Conservation (phyloP, 805 yeast species). For the Cyberlindnera maclurae region DNA sequence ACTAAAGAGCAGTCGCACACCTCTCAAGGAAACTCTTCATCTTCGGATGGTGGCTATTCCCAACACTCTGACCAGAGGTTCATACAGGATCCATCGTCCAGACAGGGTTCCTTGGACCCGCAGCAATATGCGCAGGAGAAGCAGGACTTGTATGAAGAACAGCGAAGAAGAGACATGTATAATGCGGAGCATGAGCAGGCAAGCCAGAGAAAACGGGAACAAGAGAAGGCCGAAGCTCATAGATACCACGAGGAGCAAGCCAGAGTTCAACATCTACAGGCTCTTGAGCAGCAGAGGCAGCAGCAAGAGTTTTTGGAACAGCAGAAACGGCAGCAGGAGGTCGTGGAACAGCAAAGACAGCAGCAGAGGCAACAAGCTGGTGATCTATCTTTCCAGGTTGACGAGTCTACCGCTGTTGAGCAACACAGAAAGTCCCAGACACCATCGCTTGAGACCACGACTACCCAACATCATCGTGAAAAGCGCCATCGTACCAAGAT, state of each 20-base stretch:
- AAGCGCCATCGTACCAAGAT: conserved; percentile 54
- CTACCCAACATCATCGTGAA: conserved; percentile 14
- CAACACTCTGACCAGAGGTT: conserved; percentile 1
- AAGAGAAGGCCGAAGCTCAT: conserved; percentile 2
- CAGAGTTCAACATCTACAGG: conserved; percentile 8
- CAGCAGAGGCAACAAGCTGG: conserved; percentile 15
- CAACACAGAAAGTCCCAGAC: conserved; percentile 6
- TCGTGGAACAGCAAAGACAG: conserved; percentile 17
- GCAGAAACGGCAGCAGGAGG: conserved; percentile 11
- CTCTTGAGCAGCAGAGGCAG: conserved; percentile 16
- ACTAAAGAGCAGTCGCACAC: not conserved
- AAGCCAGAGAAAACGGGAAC: conserved; percentile 13
- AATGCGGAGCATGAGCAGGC: conserved; percentile 10
- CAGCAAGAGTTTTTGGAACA: conserved; percentile 16
- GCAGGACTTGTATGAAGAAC: conserved; percentile 8
- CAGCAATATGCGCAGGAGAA: not conserved
- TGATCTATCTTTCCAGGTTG: conserved; percentile 15
- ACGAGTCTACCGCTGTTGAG: conserved; percentile 5
- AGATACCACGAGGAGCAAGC: conserved; percentile 6
- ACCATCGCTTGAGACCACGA: conserved; percentile 1
- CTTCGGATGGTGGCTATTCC: conserved; percentile 1
- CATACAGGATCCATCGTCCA: not conserved
- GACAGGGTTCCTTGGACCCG: not conserved
- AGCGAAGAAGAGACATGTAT: conserved; percentile 15
- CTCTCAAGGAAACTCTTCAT: conserved; percentile 2